These are phyloP conservation scores for Fraxinus greggii DNA, from an alignment of 305 asterid genomes.

Conservation along the genomic window DNA sequence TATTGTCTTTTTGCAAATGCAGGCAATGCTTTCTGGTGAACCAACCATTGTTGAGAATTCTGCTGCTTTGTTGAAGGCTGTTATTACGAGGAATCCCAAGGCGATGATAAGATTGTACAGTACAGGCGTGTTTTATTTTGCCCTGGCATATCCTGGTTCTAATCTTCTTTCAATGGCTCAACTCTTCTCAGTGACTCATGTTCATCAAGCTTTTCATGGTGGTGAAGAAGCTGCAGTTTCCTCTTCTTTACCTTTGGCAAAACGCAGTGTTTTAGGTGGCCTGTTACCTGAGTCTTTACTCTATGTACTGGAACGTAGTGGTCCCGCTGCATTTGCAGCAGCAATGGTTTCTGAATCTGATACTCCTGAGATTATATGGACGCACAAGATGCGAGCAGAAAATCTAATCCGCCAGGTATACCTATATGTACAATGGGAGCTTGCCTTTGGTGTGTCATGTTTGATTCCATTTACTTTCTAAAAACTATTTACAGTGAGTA, in stretches of 20 bases:
- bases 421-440: slow-evolving; percentile 17
- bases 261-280: slow-evolving; percentile 97
- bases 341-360: slow-evolving; percentile 99
- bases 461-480: slow-evolving; percentile 10
- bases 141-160: slow-evolving; percentile 98
- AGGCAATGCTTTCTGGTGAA: slow-evolving; percentile 98
- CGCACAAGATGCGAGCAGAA: slow-evolving; percentile 98
- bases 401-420: slow-evolving; percentile 88
- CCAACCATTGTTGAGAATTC: slow-evolving; percentile 89
- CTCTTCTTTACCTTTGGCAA: slow-evolving; percentile 93
- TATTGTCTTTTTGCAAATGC: slow-evolving; percentile 27
- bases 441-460: background rate
- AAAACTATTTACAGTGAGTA: slow-evolving; percentile 14
- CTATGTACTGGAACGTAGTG: slow-evolving; percentile 94
- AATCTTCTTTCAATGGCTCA: slow-evolving; percentile 90
- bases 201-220: slow-evolving; percentile 97
- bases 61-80: slow-evolving; percentile 92
- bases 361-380: slow-evolving; percentile 99
- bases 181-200: slow-evolving; percentile 89
- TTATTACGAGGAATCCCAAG: slow-evolving; percentile 92
- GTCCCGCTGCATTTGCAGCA: slow-evolving; percentile 90
- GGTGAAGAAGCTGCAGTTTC: slow-evolving; percentile 99
- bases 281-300: slow-evolving; percentile 97
- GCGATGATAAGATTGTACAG: slow-evolving; percentile 95
- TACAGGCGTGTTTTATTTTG: slow-evolving; percentile 91